Percentiles rank a stretch among this genome's conserved stretches.
Evolutionary conservation across 2,329 filamentous ascomycete species (phyloP).

Genomic region (Penicillium brasilianum): DNA sequence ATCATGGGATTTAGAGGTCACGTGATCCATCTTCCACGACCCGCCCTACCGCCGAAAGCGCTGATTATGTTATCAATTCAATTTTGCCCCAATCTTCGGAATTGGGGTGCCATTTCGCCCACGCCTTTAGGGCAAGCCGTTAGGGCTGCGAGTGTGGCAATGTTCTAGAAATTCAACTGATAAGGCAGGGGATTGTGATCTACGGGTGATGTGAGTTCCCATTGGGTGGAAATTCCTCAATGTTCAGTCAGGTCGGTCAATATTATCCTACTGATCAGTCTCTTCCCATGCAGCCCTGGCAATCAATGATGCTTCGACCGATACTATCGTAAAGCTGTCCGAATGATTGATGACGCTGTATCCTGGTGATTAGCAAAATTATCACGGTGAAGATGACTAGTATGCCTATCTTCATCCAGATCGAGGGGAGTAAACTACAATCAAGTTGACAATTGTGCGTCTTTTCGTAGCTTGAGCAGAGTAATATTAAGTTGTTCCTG

Average conservation of each 20-base stretch:
- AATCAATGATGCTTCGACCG: neutral
- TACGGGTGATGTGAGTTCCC: neutral
- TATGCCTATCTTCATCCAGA: conserved; percentile 5
- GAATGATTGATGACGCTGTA: conserved; percentile 1
- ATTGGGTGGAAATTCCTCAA: neutral
- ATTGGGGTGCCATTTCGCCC: conserved; percentile 13
- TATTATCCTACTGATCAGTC: neutral
- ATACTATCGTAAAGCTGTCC: neutral
- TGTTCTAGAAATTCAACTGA: conserved; percentile 24
- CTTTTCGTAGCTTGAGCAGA: neutral
- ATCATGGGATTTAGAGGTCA: conserved; percentile 15
- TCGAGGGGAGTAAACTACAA: neutral
- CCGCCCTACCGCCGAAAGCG: conserved; percentile 2
- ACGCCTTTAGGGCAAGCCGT: conserved; percentile 25
- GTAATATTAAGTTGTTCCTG: neutral
- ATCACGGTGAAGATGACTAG: conserved; percentile 27
- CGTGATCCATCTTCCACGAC: neutral
- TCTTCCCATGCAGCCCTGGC: neutral
- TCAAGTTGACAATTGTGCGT: neutral
- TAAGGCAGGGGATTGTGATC: neutral
- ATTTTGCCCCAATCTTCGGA: conserved; percentile 4
- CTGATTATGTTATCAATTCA: conserved; percentile 14
- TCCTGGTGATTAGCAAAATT: conserved; percentile 13
- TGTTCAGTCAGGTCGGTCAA: neutral
- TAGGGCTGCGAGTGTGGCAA: conserved; percentile 27